Percentiles rank a stretch among this genome's conserved stretches.
These are phyloP conservation scores for Begonia fuchsioides DNA, from an alignment of 306 rosid genomes.

Conservation along the genomic window DNA sequence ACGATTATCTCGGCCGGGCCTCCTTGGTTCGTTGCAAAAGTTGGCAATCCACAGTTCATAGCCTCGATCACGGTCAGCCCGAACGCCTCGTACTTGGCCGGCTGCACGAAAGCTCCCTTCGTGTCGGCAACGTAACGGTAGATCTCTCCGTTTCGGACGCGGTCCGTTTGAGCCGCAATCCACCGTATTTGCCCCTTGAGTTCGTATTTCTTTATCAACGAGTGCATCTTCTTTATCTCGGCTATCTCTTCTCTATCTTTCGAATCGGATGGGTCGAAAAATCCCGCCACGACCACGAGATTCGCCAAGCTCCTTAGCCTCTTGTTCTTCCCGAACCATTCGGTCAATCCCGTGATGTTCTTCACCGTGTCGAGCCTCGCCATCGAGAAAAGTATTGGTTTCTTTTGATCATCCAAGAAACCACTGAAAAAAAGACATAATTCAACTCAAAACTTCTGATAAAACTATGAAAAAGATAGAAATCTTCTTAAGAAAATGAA, in stretches of 20 bases:
- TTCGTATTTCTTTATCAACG: conserved; percentile 40
- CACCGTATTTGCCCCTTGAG: conserved; percentile 74
- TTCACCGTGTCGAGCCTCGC: conserved; percentile 88
- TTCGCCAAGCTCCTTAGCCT: conserved; percentile 56
- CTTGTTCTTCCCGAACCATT: conserved; percentile 73
- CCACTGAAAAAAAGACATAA: conserved; percentile 44
- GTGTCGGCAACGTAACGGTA: conserved; percentile 73
- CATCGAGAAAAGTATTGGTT: conserved; percentile 91
- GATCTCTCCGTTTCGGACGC: conserved; percentile 63
- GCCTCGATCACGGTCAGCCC: conserved; percentile 95
- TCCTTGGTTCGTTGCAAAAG: conserved; percentile 88
- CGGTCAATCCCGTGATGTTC: conserved; percentile 74
- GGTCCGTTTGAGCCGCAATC: conserved; percentile 88
- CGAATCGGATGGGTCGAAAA: conserved; percentile 74
- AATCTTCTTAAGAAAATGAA: not conserved
- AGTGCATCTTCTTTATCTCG: conserved; percentile 75
- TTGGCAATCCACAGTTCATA: conserved; percentile 89
- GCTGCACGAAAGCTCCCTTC: conserved; percentile 93
- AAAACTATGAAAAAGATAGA: too few species aligned
- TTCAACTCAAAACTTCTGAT: too few species aligned
- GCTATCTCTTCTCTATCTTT: conserved; percentile 85
- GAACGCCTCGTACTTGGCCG: conserved; percentile 83
- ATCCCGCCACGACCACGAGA: conserved; percentile 83
- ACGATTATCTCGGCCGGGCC: conserved; percentile 91
- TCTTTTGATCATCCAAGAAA: conserved; percentile 57